Base-by-base conservation (phyloP, 1,139 yeast genomes). In the Debaryomyces sp. region DNA sequence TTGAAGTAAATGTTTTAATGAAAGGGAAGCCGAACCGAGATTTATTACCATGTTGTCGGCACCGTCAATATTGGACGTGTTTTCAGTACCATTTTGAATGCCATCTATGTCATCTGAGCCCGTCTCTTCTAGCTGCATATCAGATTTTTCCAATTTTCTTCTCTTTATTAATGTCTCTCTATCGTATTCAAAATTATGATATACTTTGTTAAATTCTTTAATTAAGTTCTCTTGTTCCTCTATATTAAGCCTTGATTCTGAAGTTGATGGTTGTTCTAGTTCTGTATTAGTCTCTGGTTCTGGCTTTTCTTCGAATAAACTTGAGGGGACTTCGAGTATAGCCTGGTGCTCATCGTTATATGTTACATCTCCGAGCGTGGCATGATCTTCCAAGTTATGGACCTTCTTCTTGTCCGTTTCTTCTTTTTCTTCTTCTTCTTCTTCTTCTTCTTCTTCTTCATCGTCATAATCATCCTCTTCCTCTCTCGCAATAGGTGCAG, bases 111-210 rank as follows among this genome's bases (percentile, higher is more conserved):
- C 50, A 29, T 45, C 44, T 9, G 36, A 42, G n/a, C 51, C 53
- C 4, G 52, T 53, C 41, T 71, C 65, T 51, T 85, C 92, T 29
- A 89, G 68, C 58, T 85, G 83, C 59, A 86, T 77, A 63, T 91
- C 96, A 39, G 89, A 86, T 55, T 87, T 87, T 59, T 89, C 96
- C 36, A 91, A 72, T 59, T 86, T 89, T 54, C 91, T 70, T 61
- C 96, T 78, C 59, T 90, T 89, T 48, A 85, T 74, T 44, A 89
- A 74, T 1, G 94, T 88, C 50, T 89, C 96, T 55, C 83, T 73
- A 63, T 91, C 97, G 54, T 82, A 81, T 61, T 92, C 98, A 62
- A 90, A 89, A 51, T 82, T 84, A 61, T 91, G 97, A 61, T 90
- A 91, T 37, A 88, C 82, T 60, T 80, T 87, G 58, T 74, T 76